A percentile compares a stretch with the other conserved stretches of the same genome.
Conservation (phyloP, 140 eudicot genomes). For the Erigeron philadelphicus region DNA sequence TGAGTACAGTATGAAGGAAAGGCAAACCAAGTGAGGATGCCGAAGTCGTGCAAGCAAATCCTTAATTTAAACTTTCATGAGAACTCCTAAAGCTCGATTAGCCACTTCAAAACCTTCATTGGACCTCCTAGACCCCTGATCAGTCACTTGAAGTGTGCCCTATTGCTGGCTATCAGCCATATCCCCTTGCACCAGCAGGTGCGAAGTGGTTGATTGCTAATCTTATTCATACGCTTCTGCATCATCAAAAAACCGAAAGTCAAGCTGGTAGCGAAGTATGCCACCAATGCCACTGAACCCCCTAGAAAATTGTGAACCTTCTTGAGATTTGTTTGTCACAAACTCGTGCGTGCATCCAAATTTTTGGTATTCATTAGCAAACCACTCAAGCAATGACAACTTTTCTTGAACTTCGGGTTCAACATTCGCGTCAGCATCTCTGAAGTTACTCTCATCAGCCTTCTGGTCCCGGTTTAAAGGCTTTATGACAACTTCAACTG, state of each 20-base stretch:
- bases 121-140: constrained; percentile 19
- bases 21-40: constrained; percentile 58
- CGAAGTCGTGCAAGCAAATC: constrained; percentile 65
- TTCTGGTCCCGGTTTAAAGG: constrained; percentile 50
- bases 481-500: constrained; percentile 43
- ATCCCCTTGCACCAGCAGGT: constrained; percentile 39
- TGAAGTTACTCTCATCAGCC: constrained; percentile 49
- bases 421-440: constrained; percentile 39
- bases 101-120: constrained; percentile 20
- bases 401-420: constrained; percentile 59
- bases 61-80: constrained; percentile 55
- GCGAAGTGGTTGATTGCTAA: constrained; percentile 43
- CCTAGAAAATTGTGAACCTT: constrained; percentile 55
- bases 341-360: constrained; percentile 60
- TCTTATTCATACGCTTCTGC: constrained; percentile 51
- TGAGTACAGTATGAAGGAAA: constrained; percentile 68
- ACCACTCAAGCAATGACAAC: constrained; percentile 54
- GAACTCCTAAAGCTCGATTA: constrained; percentile 12
- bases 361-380: constrained; percentile 48
- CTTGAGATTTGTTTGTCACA: constrained; percentile 57
- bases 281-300: constrained; percentile 72
- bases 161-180: constrained; percentile 36
- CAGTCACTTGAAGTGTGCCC: constrained; percentile 24
- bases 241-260: constrained; percentile 50
- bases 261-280: constrained; percentile 58